phyloP scores from a whole-genome alignment of 2,329 filamentous ascomycete species.

The Pleurostoma richardsiae region DNA sequence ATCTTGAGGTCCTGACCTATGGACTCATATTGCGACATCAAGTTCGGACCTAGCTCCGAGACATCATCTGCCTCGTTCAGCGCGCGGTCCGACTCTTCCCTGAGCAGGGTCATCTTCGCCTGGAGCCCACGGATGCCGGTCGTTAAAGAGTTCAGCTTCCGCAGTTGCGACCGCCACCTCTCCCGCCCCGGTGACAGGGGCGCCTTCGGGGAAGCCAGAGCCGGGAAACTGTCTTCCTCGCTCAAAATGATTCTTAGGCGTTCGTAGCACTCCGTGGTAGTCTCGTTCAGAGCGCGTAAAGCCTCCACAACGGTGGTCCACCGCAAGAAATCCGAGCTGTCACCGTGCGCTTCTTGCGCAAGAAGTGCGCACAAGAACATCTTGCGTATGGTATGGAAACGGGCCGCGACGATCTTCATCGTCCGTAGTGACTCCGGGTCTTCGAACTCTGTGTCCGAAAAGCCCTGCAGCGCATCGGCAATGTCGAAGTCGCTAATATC shows the following conservation, averaged over 20 bases:
- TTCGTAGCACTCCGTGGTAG: conserved; percentile 58
- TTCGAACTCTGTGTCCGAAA: conserved; percentile 63
- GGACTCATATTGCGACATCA: conserved; percentile 90
- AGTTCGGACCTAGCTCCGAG: conserved; percentile 68
- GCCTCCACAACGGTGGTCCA: conserved; percentile 77
- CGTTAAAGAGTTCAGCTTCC: conserved; percentile 82
- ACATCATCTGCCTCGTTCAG: conserved; percentile 70
- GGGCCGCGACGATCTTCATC: conserved; percentile 75
- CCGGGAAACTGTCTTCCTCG: conserved; percentile 67
- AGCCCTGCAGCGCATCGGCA: conserved; percentile 61
- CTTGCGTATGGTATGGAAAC: conserved; percentile 76
- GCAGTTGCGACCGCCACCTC: conserved; percentile 78
- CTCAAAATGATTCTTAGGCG: conserved; percentile 65
- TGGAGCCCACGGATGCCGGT: conserved; percentile 88
- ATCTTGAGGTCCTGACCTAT: conserved; percentile 83
- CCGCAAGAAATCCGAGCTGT: conserved; percentile 68
- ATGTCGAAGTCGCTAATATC: conserved; percentile 72
- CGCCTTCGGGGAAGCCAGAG: conserved; percentile 51
- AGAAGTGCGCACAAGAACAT: conserved; percentile 85
- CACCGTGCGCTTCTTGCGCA: conserved; percentile 77
- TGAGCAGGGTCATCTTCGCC: conserved; percentile 86
- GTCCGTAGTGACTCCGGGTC: conserved; percentile 73
- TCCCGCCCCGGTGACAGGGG: conserved; percentile 71
- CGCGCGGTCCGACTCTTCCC: conserved; percentile 80
- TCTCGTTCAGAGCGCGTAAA: conserved; percentile 59